Evolutionary conservation across 2,329 filamentous ascomycete species (phyloP), one percentile per base, ranked within the genome.

Genomic region (Stagonosporopsis cucurbitacearum): DNA sequence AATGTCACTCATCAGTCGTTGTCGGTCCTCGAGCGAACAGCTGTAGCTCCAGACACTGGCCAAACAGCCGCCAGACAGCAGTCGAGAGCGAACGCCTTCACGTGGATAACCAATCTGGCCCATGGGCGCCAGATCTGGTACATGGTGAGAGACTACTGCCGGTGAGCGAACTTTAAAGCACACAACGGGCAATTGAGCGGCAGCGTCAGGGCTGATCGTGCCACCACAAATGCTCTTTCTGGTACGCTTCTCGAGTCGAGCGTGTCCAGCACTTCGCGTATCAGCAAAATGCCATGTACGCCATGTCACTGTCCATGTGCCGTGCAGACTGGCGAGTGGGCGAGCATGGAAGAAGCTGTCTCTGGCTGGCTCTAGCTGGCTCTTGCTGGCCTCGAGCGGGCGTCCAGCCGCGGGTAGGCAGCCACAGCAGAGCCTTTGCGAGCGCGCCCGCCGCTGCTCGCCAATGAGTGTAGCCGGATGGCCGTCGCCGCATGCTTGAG

Each of bases 321-420:
- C 44, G 44, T 43, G 35, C 30, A 23, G 20, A 48, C 8, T 28
- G 43, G 30, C 28, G 15, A 28, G 37, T 32, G 30, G 44, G 51
- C 45, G 39, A 44, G 51, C 44, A 54, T 49, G 51, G 45, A 54
- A 44, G 22, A 48, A 43, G 51, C 51, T 36, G n/a, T n/a, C n/a
- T n/a, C n/a, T n/a, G n/a, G n/a, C n/a, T 30, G 26, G 26, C 26
- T 26, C 25, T 26, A 5, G 25, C 25, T 26, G 32, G 43, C 43
- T 37, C 6, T n/a, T 32, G 23, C 35, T 39, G 32, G 25, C 48
- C 25, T 26, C 23, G 32, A 43, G 30, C 37, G 17, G 28, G 25
- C 20, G 26, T 44, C 43, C 44, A 54, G 51, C 51, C 51, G 32
- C 37, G 51, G 44, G 30, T 33, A 41, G 45, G 45, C 45, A 54